Base-by-base conservation (phyloP, 139 green algal genomes). In the Microglena sp. region DNA sequence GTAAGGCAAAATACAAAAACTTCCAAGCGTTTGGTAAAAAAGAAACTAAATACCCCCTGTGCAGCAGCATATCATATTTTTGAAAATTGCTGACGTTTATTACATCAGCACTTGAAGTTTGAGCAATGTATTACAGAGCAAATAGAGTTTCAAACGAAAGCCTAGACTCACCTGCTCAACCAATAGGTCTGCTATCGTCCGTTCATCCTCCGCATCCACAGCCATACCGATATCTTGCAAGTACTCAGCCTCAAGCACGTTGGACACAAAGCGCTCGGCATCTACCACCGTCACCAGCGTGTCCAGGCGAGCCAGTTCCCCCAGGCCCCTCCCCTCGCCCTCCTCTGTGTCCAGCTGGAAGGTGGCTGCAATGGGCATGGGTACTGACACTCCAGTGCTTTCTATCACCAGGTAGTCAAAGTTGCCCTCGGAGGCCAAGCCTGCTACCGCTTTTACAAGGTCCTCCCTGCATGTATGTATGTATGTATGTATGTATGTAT, bases 391-490 rank as follows among this genome's bases (percentile, higher is more conserved):
- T 64, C 89, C 89, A 0, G 89, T 94, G 54, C 71, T 84, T 65
- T 96, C 89, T 1, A 95, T 79, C 5, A 95, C 35, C 7, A 93
- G 70, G 67, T 78, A 77, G 54, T 95, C 89, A 67, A 92, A 95
- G n/a, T 34, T 22, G 26, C 34, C 7, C 22, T 50, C n/a, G n/a
- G n/a, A n/a, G n/a, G n/a, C n/a, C n/a, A n/a, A n/a, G n/a, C n/a
- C n/a, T n/a, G n/a, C n/a, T n/a, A n/a, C n/a, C n/a, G n/a, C n/a
- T n/a, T n/a, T n/a, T n/a, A n/a, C n/a, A n/a, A n/a, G n/a, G n/a
- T n/a, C n/a, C n/a, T n/a, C n/a, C n/a, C n/a, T n/a, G n/a, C n/a
- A n/a, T n/a, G n/a, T n/a, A n/a, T n/a, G n/a, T n/a, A n/a, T n/a
- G n/a, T n/a, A n/a, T n/a, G n/a, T n/a, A n/a, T n/a, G n/a, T n/a